Conservation (phyloP, 2,329 filamentous ascomycete species). For the Stagonosporopsis chrysanthemi region DNA sequence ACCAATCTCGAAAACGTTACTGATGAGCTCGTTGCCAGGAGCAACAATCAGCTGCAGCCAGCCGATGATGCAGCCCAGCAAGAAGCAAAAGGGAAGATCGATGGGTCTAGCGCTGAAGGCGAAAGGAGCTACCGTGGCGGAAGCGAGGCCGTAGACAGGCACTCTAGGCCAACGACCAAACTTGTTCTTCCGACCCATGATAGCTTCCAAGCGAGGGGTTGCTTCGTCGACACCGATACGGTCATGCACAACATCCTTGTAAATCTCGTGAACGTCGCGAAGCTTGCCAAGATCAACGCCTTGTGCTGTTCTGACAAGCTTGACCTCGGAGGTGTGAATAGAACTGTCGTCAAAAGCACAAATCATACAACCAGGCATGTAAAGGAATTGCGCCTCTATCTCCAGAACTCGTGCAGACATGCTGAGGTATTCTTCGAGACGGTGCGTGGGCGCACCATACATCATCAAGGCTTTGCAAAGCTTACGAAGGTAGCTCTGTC, state of each 20-base stretch:
- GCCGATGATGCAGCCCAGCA: slow-evolving; percentile 77
- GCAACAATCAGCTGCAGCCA: slow-evolving; percentile 77
- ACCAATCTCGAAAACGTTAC: slow-evolving; percentile 60
- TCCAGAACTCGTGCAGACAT: slow-evolving; percentile 90
- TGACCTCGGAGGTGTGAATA: slow-evolving; percentile 81
- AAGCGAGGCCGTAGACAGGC: slow-evolving; percentile 76
- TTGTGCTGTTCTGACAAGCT: slow-evolving; percentile 72
- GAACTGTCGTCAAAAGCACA: slow-evolving; percentile 81
- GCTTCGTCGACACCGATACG: slow-evolving; percentile 76
- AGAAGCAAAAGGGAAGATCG: slow-evolving; percentile 78
- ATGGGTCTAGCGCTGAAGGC: slow-evolving; percentile 79
- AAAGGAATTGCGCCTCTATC: slow-evolving; percentile 88
- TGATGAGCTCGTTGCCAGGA: slow-evolving; percentile 74
- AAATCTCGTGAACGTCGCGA: slow-evolving; percentile 76
- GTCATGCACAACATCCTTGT: slow-evolving; percentile 84
- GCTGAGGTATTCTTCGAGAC: slow-evolving; percentile 88
- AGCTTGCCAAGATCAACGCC: slow-evolving; percentile 78
- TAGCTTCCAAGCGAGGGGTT: slow-evolving; percentile 67
- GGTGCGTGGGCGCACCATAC: slow-evolving; percentile 89
- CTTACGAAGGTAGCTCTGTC: slow-evolving; percentile 83
- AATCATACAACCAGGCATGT: slow-evolving; percentile 92
- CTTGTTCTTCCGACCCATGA: slow-evolving; percentile 65
- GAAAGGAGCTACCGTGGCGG: slow-evolving; percentile 78
- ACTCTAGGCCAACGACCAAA: slow-evolving; percentile 61
- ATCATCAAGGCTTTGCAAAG: slow-evolving; percentile 87